Base-by-base conservation (phyloP, 495 filamentous ascomycete genomes). In the Cladorrhinum samala region DNA sequence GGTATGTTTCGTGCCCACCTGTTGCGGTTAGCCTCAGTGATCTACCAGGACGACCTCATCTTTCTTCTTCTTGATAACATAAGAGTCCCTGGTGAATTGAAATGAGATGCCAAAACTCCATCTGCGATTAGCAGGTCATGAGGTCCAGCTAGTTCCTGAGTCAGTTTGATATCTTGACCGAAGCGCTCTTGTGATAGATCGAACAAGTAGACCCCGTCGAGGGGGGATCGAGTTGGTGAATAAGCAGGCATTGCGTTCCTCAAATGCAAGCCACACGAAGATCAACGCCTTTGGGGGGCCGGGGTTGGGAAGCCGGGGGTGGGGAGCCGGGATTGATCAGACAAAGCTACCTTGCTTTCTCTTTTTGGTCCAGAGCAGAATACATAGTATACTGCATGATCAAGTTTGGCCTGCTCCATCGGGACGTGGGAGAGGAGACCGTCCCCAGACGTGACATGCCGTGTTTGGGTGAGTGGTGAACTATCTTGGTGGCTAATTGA, bases 261-360 rank as follows among this genome's bases (percentile, higher is more conserved):
- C n/a, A 7, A n/a, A 47, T 49, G 54, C 54, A 57, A 57, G 49
- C 54, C 49, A 38, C 49, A 49, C 20, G 38, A 48, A 42, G 47
- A 50, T 48, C 53, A 39, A 50, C 37, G 52, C 52, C 52, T 24
- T 46, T 30, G 33, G 43, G 17, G 46, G 37, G 30, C 42, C 17
- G 30, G 14, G 9, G 33, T 21, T n/a, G 27, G 13, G 13, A 41
- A 41, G n/a, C n/a, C n/a, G n/a, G n/a, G n/a, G 30, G 30, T 37
- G 14, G 7, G 14, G 7, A 37, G 6, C 30, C 30, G 30, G 7
- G 30, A 37, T 37, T 37, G 30, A 37, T 7, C 30, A 44, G 38
- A 16, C n/a, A n/a, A n/a, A n/a, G n/a, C n/a, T n/a, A n/a, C n/a
- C n/a, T n/a, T n/a, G n/a, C n/a, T n/a, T n/a, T n/a, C n/a, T n/a